Percentiles rank a stretch among this genome's conserved stretches.
These are phyloP conservation scores for Podospora sp. DNA, from an alignment of 495 filamentous ascomycete genomes.

Conservation along the genomic window DNA sequence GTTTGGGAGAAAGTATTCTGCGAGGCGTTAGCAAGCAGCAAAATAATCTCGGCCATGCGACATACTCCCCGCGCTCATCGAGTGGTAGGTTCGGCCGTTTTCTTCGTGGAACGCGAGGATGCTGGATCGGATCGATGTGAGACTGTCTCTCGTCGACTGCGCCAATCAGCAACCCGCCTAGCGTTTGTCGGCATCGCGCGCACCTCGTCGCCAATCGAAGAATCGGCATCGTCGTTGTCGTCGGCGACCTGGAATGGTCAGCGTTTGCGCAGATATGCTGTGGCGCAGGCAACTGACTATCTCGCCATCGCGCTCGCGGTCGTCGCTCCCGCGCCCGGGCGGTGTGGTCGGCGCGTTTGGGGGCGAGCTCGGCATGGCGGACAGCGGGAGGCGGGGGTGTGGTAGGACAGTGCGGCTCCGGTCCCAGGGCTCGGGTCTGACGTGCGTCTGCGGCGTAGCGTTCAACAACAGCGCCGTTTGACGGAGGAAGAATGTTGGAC, in stretches of 20 bases:
- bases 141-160: slow-evolving; percentile 1
- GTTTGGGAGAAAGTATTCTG: slow-evolving; percentile 35
- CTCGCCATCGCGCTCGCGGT: neutral
- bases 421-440: neutral
- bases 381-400: no score
- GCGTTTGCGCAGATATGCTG: neutral
- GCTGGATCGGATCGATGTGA: slow-evolving; percentile 37
- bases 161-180: neutral
- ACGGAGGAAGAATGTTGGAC: neutral
- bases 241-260: neutral
- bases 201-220: neutral
- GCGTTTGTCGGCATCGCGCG: neutral
- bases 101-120: slow-evolving; percentile 41
- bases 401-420: neutral
- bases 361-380: neutral
- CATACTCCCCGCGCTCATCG: slow-evolving; percentile 41
- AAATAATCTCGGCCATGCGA: slow-evolving; percentile 24
- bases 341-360: neutral
- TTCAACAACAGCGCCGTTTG: neutral
- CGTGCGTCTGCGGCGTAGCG: neutral
- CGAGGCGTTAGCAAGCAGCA: neutral
- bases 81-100: slow-evolving; percentile 49
- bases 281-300: neutral
- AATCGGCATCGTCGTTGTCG: slow-evolving; percentile 1
- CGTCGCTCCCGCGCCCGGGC: neutral